Percentiles rank a stretch among this genome's conserved stretches.
Conservation (phyloP, 139 green algal species). For the Tetraselmis striata region DNA sequence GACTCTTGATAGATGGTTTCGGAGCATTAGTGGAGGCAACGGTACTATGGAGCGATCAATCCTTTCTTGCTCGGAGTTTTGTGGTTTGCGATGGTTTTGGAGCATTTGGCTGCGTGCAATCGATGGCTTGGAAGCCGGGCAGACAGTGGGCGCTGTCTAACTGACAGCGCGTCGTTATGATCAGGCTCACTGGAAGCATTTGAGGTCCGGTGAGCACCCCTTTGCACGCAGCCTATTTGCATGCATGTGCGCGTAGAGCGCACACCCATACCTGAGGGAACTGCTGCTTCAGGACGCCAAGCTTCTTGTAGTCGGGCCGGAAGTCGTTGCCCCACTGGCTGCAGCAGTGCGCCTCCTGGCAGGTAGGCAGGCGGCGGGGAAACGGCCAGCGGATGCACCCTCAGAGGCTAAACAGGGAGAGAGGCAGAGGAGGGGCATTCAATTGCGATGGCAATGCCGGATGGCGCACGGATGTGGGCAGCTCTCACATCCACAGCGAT, state of each 20-base stretch:
- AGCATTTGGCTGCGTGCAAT: too few species aligned
- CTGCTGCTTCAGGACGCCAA: constrained; percentile 36
- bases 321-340: constrained; percentile 76
- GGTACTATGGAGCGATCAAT: too few species aligned
- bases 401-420: neutral
- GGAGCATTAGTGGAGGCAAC: too few species aligned
- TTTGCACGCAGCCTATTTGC: too few species aligned
- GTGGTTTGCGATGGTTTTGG: too few species aligned
- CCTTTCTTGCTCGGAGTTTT: too few species aligned
- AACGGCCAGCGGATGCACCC: too few species aligned
- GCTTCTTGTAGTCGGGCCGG: constrained; percentile 64
- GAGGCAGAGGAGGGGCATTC: neutral
- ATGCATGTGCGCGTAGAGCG: neutral
- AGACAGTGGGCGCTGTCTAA: neutral
- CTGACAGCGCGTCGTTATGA: neutral
- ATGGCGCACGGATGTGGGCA: neutral
- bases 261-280: neutral
- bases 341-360: constrained; percentile 60
- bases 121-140: neutral
- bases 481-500: neutral
- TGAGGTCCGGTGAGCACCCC: too few species aligned
- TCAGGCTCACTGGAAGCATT: too few species aligned
- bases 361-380: too few species aligned
- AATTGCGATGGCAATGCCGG: neutral
- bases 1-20: too few species aligned